Evolutionary conservation across 2,329 filamentous ascomycete genomes (phyloP), one percentile per base, ranked within the genome.

Genomic region (Ilyonectria sp.): DNA sequence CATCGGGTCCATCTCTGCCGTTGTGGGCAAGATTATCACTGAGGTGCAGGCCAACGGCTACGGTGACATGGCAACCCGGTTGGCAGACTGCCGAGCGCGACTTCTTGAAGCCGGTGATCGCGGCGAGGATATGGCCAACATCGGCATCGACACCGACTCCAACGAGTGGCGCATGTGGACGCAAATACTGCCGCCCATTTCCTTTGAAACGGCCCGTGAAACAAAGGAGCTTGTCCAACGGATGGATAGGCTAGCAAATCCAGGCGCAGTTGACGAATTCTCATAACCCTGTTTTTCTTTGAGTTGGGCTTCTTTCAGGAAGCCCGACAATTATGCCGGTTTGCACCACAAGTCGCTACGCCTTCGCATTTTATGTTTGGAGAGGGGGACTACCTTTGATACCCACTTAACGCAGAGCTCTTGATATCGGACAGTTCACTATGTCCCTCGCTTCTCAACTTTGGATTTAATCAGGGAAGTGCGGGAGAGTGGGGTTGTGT

Each of bases 141-240:
- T 85, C 3, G 86, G 86, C 54, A 81, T 84, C 17, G 60, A 68
- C 19, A 84, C 84, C 46, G 82, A 88, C 53, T 84, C 86, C 60
- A 82, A 85, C 67, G 86, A 89, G 70, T 90, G 89, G 89, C 85
- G 85, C 69, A 85, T 86, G 76, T 91, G 92, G 84, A 91, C 88
- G 61, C 90, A 92, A 78, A 91, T 89, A 31, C 82, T 97, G 57
- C 93, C 93, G 11, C 93, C 93, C 2, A 90, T 96, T 72, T 93
- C 93, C n/a, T 97, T 97, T 80, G 92, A 94, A 80, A 92, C 95
- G 77, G 94, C 93, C 7, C 87, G 92, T 67, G 92, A 94, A 80
- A 93, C 92, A 58, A 96, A 95, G 84, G 93, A 93, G 78, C 82
- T 94, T 67, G 80, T 80, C 26, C 82, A 85, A 71, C 78, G 78